A percentile compares a stretch with the other conserved stretches of the same genome.
Conservation (phyloP, 331 rosid genomes). For the Prunus yedoensis region DNA sequence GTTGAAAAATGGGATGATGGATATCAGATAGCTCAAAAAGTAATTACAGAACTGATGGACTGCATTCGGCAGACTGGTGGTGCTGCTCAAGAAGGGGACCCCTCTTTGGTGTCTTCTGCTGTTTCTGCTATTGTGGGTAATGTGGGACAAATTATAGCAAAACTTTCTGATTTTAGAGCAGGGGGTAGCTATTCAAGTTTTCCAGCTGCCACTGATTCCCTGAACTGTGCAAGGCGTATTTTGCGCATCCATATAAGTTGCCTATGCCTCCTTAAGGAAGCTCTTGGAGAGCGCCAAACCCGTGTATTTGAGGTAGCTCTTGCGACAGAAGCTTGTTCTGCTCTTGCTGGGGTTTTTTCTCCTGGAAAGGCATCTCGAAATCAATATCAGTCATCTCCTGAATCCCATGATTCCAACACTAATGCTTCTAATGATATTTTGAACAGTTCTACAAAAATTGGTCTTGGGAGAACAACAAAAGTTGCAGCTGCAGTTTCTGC, state of each 20-base stretch:
- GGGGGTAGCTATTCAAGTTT: slow-evolving; percentile 50
- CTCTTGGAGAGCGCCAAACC: slow-evolving; percentile 97
- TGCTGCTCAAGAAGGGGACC: slow-evolving; percentile 99
- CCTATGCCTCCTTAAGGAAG: slow-evolving; percentile 92
- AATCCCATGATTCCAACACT: slow-evolving; percentile 57
- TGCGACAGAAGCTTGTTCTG: slow-evolving; percentile 81
- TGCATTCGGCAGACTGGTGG: slow-evolving; percentile 97
- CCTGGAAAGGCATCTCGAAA: slow-evolving; percentile 80
- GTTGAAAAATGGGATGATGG: slow-evolving; percentile 90
- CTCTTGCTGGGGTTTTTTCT: slow-evolving; percentile 68
- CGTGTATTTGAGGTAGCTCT: slow-evolving; percentile 97
- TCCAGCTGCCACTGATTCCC: slow-evolving; percentile 48
- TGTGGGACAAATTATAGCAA: slow-evolving; percentile 67
- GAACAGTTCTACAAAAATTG: slow-evolving; percentile 46
- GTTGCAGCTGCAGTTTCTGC: slow-evolving; percentile 92
- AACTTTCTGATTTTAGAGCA: slow-evolving; percentile 59
- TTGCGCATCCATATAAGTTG: slow-evolving; percentile 76
- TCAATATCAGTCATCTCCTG: slow-evolving; percentile 83
- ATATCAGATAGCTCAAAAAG: slow-evolving; percentile 78
- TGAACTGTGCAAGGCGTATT: slow-evolving; percentile 66
- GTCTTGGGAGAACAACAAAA: slow-evolving; percentile 63
- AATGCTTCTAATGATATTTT: slow-evolving; percentile 49
- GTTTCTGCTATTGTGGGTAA: slow-evolving; percentile 83
- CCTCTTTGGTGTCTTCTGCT: slow-evolving; percentile 91
- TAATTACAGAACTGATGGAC: slow-evolving; percentile 73